Percentiles rank a stretch among this genome's conserved stretches.
These are phyloP conservation scores for Deuterostichococcus epilithicus DNA, from an alignment of 139 green algal species.

Conservation along the genomic window DNA sequence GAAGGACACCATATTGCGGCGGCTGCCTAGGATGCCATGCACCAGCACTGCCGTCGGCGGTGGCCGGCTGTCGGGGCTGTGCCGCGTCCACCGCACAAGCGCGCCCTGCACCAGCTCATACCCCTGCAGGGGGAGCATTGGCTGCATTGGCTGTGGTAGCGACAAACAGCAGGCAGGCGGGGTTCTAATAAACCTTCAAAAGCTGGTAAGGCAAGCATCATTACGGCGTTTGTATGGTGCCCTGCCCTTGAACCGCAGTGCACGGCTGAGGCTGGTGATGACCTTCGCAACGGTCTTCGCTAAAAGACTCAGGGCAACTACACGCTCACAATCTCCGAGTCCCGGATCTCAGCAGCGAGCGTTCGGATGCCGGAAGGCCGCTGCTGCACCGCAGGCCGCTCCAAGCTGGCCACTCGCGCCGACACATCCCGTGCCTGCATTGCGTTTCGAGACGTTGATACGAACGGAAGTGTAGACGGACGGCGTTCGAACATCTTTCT, in stretches of 20 bases:
- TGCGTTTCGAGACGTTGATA: no score
- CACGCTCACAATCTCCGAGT: background rate
- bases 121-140: constrained; percentile 28
- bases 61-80: background rate
- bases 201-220: no score
- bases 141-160: no score
- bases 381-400: background rate
- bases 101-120: constrained; percentile 61
- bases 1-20: constrained; percentile 81
- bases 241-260: no score
- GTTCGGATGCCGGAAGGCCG: background rate
- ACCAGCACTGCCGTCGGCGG: constrained; percentile 89
- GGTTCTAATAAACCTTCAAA: no score
- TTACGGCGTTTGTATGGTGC: no score
- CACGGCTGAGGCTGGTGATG: no score
- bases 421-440: background rate
- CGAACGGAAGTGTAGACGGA: no score
- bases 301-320: no score
- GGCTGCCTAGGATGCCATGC: constrained; percentile 89
- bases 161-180: no score
- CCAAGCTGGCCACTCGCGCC: background rate
- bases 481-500: no score
- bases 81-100: constrained; percentile 30
- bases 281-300: no score
- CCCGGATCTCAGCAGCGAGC: background rate